Base-by-base conservation (phyloP, 1,284 basidiomycete species). In the Apiotrichum veenhuisii region DNA sequence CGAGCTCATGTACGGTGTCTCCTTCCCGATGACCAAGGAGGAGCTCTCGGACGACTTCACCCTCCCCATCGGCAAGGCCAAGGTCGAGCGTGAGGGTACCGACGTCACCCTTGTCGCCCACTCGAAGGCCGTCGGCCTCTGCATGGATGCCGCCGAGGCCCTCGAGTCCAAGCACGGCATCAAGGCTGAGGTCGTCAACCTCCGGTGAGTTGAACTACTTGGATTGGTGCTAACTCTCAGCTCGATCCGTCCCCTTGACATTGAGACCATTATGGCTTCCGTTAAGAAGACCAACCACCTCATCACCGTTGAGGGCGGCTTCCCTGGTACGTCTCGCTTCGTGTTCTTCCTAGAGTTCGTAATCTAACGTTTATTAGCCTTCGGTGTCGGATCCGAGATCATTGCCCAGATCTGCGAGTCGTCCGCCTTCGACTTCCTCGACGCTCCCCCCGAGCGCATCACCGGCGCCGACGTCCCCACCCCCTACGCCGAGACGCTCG, bases 211-310 rank as follows among this genome's bases (percentile, higher is more conserved):
- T 84, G 1, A 20, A 52, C 20, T 25, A 9, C 33, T 22, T 11
- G 8, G 12, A 1, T n/a, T 33, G 7, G 12, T 51, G 34, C 55
- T 62, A 33, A 54, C 43, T 22, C 22, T n/a, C 34, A 62, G 68
- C 59, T 75, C 75, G 18, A 77, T 77, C 70, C 88, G 95, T 66
- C 96, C 96, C 50, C 85, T 98, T 48, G 96, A 98, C 78, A 95
- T 98, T 71, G 90, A 96, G 64, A 95, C 93, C 52, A 96, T 98
- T 77, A 89, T 89, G 77, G 83, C 85, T 69, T 94, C 91, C 26
- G 90, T 98, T 69, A 98, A 97, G 84, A 98, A 98, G 84, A 99
- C 96, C 45, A 96, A 95, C 82, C 83, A 91, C 64, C 83, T 98
- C 61, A 82, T 98, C 59, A 91, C 90, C 55, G 93, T 94, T 58